Evolutionary conservation across 2,329 filamentous ascomycete species (phyloP).

Genomic region (Penicillium capsulatum): DNA sequence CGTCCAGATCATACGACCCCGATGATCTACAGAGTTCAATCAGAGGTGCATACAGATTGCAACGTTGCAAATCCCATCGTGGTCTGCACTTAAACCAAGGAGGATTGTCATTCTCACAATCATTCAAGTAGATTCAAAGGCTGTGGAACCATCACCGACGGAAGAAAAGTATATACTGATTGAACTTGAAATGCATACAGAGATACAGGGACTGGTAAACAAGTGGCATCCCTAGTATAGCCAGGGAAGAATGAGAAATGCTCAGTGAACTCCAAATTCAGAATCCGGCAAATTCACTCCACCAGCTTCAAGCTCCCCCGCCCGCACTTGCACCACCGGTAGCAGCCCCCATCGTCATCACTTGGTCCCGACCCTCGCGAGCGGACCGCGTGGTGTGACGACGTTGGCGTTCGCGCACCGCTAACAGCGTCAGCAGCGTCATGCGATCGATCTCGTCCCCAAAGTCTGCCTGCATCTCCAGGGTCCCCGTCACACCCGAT

Average conservation of each 20-base stretch:
- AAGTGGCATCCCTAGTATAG: no score
- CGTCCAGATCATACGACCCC: background rate
- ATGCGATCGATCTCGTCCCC: background rate
- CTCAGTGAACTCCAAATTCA: no score
- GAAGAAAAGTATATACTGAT: no score
- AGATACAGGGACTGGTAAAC: no score
- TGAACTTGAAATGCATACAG: no score
- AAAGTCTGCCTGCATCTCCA: background rate
- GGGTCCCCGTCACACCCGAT: background rate
- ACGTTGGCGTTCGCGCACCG: slow-evolving; percentile 1
- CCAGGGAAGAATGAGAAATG: no score
- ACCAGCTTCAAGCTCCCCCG: background rate
- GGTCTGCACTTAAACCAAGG: background rate
- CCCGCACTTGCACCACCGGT: background rate
- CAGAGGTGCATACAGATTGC: no score
- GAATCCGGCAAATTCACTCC: no score
- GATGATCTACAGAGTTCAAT: no score
- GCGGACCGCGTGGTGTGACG: slow-evolving; percentile 2
- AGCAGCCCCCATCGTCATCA: slow-evolving; percentile 1
- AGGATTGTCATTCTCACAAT: background rate
- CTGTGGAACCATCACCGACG: background rate
- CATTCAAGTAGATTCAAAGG: background rate
- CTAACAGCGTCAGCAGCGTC: background rate
- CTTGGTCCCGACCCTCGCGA: slow-evolving; percentile 1
- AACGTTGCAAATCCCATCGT: background rate